Evolutionary conservation across 2,329 filamentous ascomycete genomes (phyloP).

Genomic region (Cordyceps sp.): DNA sequence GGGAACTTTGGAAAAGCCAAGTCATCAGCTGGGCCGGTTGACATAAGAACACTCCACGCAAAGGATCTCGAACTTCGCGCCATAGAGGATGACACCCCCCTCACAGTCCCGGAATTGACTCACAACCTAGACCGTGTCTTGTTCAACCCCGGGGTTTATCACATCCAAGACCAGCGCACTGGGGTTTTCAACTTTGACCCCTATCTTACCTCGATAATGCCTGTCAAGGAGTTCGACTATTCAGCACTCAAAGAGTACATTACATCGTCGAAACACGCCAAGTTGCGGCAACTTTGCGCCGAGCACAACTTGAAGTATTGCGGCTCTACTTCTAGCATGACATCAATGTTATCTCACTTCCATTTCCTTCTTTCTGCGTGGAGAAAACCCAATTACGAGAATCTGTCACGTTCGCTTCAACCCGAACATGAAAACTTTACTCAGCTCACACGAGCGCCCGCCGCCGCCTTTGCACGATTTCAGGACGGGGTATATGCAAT

Average conservation of each 20-base stretch:
- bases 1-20: no score
- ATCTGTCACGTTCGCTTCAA: conserved; percentile 51
- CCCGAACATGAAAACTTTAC: conserved; percentile 53
- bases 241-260: conserved; percentile 71
- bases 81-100: conserved; percentile 14
- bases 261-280: conserved; percentile 73
- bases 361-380: conserved; percentile 80
- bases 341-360: conserved; percentile 70
- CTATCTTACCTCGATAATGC: conserved; percentile 86
- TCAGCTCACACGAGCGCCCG: conserved; percentile 51
- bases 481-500: conserved; percentile 83
- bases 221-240: conserved; percentile 83
- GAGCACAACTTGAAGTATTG: conserved; percentile 62
- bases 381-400: conserved; percentile 51
- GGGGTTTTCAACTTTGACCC: conserved; percentile 94
- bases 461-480: conserved; percentile 66
- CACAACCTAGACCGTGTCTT: conserved; percentile 78
- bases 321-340: conserved; percentile 96
- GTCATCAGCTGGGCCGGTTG: no score
- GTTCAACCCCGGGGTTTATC: conserved; percentile 88
- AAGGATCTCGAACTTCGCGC: conserved; percentile 10
- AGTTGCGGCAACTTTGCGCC: conserved; percentile 51
- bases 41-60: conserved; percentile 14
- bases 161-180: conserved; percentile 74
- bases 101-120: conserved; percentile 40